Conservation (phyloP, 2,329 filamentous ascomycete genomes). For the Stagonosporopsis rhizophila region DNA sequence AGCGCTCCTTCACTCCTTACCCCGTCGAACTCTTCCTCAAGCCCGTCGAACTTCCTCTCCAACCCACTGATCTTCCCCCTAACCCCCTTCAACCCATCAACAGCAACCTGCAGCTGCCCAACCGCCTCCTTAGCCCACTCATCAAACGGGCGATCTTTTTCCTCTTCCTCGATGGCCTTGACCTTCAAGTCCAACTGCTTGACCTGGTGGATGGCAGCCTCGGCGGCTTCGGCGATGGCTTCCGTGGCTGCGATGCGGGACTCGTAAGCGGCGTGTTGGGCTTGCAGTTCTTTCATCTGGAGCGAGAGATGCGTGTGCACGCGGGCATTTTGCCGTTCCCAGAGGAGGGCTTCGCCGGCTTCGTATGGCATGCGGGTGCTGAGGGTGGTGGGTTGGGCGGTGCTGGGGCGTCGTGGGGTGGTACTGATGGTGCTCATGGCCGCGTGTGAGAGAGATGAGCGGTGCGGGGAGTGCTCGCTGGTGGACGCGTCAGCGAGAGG, state of each 20-base stretch:
- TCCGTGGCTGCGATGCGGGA: constrained; percentile 32
- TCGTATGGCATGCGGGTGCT: constrained; percentile 27
- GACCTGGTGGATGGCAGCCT: constrained; percentile 22
- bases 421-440: constrained; percentile 19
- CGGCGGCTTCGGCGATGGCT: constrained; percentile 22
- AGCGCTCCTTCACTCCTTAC: constrained; percentile 13
- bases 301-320: constrained; percentile 46
- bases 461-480: not conserved
- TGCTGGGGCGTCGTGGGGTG: constrained; percentile 18
- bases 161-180: constrained; percentile 33
- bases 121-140: constrained; percentile 28
- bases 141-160: constrained; percentile 30
- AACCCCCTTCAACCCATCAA: constrained; percentile 26
- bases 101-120: constrained; percentile 18
- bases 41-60: constrained; percentile 6
- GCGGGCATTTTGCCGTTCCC: constrained; percentile 51
- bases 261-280: constrained; percentile 26
- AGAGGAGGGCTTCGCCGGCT: constrained; percentile 44
- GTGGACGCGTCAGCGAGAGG: not conserved
- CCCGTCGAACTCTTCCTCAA: constrained; percentile 20
- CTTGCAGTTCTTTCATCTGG: constrained; percentile 48
- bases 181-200: constrained; percentile 30
- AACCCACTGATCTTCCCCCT: constrained; percentile 29
- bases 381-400: constrained; percentile 9
- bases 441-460: not conserved